Evolutionary conservation across 768 basidiomycete species (phyloP), one percentile per base, ranked within the genome.

Genomic region (Boletus subcaerulescens): DNA sequence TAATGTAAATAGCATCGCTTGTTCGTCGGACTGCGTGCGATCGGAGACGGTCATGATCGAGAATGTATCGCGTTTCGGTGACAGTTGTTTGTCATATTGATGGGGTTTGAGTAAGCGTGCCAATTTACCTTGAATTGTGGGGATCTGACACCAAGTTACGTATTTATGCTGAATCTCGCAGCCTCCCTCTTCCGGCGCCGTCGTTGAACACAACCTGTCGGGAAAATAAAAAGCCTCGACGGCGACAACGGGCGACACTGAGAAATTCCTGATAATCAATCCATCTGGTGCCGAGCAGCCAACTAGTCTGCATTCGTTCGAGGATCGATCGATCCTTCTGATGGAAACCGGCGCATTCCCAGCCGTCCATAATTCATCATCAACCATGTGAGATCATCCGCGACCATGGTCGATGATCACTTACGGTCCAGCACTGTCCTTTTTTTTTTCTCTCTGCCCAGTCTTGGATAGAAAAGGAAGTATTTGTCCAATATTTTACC

Each of bases 1-100:
- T 70, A 72, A 70, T 70, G 61, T 70, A 71, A 41, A 65, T 72
- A 72, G 64, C 57, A 49, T 60, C 36, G 33, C 50, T 58, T 53
- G 48, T 49, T 48, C 45, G 32, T 56, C 46, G 33, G 41, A 45
- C 22, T 31, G 20, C 22, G 31, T 48, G 53, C 15, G 58, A 60
- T 59, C 53, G 35, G 44, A 36, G 42, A 22, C 38, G 39, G 50
- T 22, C 51, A 47, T 59, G 54, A 60, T 57, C 58, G 59, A 55
- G 60, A 48, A 54, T 48, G 55, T 49, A 56, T 53, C 36, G 51
- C 41, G 46, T 51, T 51, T 47, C 35, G 55, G 58, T 48, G 45
- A 45, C 62, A 45, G 39, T 49, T 56, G 57, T 62, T 52, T 64
- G 67, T 69, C 64, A 66, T 43, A 52, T 58, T 71, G 69, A 71